Conservation (phyloP, 352 stramenopile species). For the Phytopythium oedochilum region DNA sequence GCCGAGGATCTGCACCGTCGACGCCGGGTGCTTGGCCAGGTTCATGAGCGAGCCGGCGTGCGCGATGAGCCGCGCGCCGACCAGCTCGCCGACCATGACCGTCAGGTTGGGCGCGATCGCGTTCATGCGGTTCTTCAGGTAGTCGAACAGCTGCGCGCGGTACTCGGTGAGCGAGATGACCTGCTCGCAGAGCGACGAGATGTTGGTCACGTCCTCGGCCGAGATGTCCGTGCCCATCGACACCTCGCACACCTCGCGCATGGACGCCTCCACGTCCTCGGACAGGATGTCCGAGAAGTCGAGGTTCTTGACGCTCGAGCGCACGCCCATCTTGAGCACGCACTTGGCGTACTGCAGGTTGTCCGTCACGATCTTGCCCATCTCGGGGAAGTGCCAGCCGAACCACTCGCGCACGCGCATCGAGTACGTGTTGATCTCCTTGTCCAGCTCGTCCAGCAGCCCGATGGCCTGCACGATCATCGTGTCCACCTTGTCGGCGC, state of each 20-base stretch:
- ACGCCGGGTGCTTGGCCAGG: conserved; percentile 98
- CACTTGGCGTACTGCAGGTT: conserved; percentile 99
- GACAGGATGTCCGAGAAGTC: conserved; percentile 78
- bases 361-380: conserved; percentile 99
- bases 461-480: conserved; percentile 99
- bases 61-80: conserved; percentile 99
- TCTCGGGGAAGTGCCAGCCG: conserved; percentile 99
- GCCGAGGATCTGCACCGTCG: conserved; percentile 99
- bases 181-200: conserved; percentile 97
- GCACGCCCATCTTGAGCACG: conserved; percentile 97
- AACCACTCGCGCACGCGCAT: conserved; percentile 99
- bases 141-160: conserved; percentile 93
- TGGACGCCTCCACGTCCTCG: conserved; percentile 89
- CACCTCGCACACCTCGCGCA: conserved; percentile 97
- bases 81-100: conserved; percentile 98
- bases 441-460: conserved; percentile 99
- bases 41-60: conserved; percentile 99
- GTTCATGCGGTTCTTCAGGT: conserved; percentile 97
- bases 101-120: conserved; percentile 98
- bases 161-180: conserved; percentile 99
- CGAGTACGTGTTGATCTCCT: conserved; percentile 99
- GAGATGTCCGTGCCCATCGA: conserved; percentile 99
- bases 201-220: conserved; percentile 99
- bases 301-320: conserved; percentile 96
- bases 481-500: conserved; percentile 99